A percentile compares a stretch with the other conserved stretches of the same genome.
phyloP scores from a whole-genome alignment of 495 filamentous ascomycete genomes.

The Talaromyces trachyspermus region DNA sequence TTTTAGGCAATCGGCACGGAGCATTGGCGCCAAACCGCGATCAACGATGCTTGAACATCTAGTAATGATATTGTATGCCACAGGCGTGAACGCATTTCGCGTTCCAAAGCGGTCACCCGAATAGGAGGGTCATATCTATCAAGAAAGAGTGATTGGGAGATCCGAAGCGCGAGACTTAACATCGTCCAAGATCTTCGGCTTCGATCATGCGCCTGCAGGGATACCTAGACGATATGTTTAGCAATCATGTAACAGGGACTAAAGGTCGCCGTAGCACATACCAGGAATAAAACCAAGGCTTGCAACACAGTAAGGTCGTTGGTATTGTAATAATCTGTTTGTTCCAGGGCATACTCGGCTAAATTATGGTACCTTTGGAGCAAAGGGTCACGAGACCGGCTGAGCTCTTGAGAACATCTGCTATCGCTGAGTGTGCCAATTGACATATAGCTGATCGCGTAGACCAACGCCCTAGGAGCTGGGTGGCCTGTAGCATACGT shows the following conservation, averaged over 20 bases:
- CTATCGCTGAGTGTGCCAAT: slow-evolving; percentile 31
- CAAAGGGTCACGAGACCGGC: slow-evolving; percentile 28
- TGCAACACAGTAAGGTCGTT: slow-evolving; percentile 50
- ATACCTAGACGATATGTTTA: slow-evolving; percentile 22
- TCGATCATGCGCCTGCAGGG: slow-evolving; percentile 30
- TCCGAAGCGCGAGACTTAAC: slow-evolving; percentile 57
- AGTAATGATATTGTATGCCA: slow-evolving; percentile 29
- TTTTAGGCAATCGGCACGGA: slow-evolving; percentile 26
- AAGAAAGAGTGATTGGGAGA: slow-evolving; percentile 59
- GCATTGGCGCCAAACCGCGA: slow-evolving; percentile 35
- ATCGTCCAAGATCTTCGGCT: slow-evolving; percentile 45
- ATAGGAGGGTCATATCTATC: slow-evolving; percentile 38
- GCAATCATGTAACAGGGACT: not conserved
- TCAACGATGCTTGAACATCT: slow-evolving; percentile 27
- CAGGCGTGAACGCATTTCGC: slow-evolving; percentile 27
- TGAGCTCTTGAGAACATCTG: slow-evolving; percentile 33
- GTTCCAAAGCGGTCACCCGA: slow-evolving; percentile 23
- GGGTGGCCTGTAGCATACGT: slow-evolving; percentile 26
- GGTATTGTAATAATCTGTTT: slow-evolving; percentile 44
- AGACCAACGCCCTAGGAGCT: slow-evolving; percentile 37
- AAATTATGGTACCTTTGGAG: slow-evolving; percentile 39
- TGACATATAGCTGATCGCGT: slow-evolving; percentile 46
- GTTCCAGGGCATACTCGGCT: slow-evolving; percentile 39
- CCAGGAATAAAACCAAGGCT: slow-evolving; percentile 47
- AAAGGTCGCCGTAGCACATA: slow-evolving; percentile 13